Evolutionary conservation across 805 yeast species (phyloP), one percentile per base, ranked within the genome.

Genomic region (Brettanomyces sp.): DNA sequence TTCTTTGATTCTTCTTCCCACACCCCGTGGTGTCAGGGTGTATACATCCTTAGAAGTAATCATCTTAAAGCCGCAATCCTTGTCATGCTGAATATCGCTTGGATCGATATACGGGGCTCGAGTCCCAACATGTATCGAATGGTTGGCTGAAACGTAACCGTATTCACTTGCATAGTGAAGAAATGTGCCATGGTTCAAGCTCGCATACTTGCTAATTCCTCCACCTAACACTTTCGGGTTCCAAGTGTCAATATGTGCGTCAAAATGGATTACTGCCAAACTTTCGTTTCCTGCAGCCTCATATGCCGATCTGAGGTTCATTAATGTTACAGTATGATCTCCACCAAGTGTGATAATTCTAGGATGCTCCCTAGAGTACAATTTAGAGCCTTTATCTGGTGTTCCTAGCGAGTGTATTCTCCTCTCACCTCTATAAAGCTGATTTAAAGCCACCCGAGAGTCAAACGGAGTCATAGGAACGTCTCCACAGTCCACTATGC

Each of bases 181-280:
- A 50, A 80, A 80, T 0, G 88, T 80, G 4, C 87, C 88, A 57
- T 82, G 87, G 55, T 80, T 82, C 36, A 62, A 44, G 22, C 58
- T 49, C 64, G 79, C 76, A 55, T 82, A 80, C 51, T 74, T 68
- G 11, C 81, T 65, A 23, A 80, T 60, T 5, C 78, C 82, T 4
- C 86, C 87, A 9, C 86, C 86, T 34, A 80, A 65, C 18, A 70
- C 73, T 44, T 67, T 59, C 4, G 88, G 88, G 51, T 79, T 71
- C 83, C 86, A 81, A 2, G 87, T 80, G 61, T 82, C 88, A 39
- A 81, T 70, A 58, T 81, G 88, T 24, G 82, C 71, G 56, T 80
- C 87, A 51, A 80, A 80, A 56, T 80, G 84, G 14, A 78, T 58
- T n/a, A 78, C 79, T 4, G 76, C 70, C 6, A 78, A 45, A 74